Evolutionary conservation across 1,284 basidiomycete species (phyloP), one percentile per base, ranked within the genome.

Genomic region (Cryptococcus sp.): DNA sequence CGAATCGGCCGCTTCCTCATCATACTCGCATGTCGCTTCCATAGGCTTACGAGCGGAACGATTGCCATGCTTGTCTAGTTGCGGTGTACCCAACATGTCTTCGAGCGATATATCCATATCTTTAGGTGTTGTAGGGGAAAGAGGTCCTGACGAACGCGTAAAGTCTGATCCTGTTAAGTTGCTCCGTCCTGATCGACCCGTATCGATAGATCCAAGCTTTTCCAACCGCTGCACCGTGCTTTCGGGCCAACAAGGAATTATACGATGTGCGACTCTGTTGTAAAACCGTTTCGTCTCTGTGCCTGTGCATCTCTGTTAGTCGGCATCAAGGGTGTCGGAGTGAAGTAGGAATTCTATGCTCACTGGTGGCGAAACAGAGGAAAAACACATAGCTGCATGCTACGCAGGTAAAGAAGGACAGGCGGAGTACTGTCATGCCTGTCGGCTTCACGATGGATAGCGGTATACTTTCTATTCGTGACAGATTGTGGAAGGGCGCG

Each of bases 341-440:
- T 38, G 39, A 52, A 2, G n/a, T 17, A 16, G 23, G n/a, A n/a
- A n/a, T n/a, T n/a, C 5, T 2, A 38, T 10, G 60, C 73, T 61
- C 43, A 75, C 73, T 67, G 13, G 72, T 72, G 15, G 68, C 68
- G 58, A 75, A 75, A 61, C 72, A 75, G 39, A 72, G 48, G 60
- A 75, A 70, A 57, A 75, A 74, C 48, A 73, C 61, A 45, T 64
- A 57, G 37, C 62, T 66, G 55, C 73, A 75, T 17, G 68, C 72
- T 17, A 68, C 59, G 37, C 73, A 69, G 4, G 72, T 74, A 50
- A 68, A 75, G 57, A 62, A 74, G 23, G 65, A 65, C 15, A 75
- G 57, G 26, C 60, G 48, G 25, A 70, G 50, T 3, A 66, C 57
- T 17, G 63, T 45, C 47, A 52, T 54, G 7, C 55, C 57, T 3